Evolutionary conservation across 2,329 filamentous ascomycete species (phyloP), one percentile per base, ranked within the genome.

Genomic region (Stagonosporopsis cucurbitacearum): DNA sequence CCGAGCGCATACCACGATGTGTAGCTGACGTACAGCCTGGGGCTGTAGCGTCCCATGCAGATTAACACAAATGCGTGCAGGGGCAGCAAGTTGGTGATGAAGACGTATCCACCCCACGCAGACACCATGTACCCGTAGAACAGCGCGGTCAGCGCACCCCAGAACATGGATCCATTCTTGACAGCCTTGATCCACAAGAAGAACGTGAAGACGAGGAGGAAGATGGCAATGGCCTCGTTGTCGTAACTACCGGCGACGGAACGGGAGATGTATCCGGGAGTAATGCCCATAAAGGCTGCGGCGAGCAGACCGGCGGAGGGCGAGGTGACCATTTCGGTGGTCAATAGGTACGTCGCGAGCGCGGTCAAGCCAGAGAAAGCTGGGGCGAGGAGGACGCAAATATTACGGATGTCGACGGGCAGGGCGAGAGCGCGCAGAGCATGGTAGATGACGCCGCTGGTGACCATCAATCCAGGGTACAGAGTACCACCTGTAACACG

Each of bases 81-180:
- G 33, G 95, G 95, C 57, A 99, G 87, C 78, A 99, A 81, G 76
- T 96, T 97, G 59, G 96, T 99, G 74, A 99, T 99, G 85, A 99
- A 99, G 71, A 96, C 95, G 77, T 99, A 99, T 73, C 95, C 95
- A 84, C 95, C 95, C 95, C 95, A 99, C 17, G 96, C 96, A 44
- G 94, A 95, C 63, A 99, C 95, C 95, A 99, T 99, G 86, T 99
- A 99, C 72, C 95, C 95, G 79, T 99, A 99, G 80, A 96, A 98
- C 51, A 99, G 84, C 39, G 95, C 95, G 68, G 93, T 95, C 60
- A 97, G 82, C 33, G 91, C 93, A 67, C 92, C 94, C 94, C 94
- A 99, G 78, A 97, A 90, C 76, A 96, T 92, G 46, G 95, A 98
- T 23, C 95, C 95, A 55, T 92, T 86, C 83, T 99, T 99, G 66